These are phyloP conservation scores for Polyplosphaeria fusca DNA, from an alignment of 495 filamentous ascomycete species.

Conservation along the genomic window DNA sequence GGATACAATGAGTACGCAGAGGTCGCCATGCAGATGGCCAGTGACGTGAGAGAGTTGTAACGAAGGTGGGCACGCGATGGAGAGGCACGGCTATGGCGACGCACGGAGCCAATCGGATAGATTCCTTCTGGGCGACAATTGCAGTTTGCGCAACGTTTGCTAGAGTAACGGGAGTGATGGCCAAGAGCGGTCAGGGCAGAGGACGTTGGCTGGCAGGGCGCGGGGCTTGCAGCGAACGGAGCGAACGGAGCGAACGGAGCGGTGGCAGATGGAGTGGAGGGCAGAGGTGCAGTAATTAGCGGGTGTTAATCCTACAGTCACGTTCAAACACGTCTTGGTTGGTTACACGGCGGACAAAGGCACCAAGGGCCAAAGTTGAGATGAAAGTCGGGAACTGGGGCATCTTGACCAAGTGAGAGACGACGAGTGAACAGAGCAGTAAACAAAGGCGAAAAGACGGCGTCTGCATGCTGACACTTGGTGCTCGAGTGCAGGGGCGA, in stretches of 20 bases:
- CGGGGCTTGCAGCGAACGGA: no score
- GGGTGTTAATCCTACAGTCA: constrained; percentile 28
- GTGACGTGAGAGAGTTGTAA: no score
- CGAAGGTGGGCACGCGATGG: no score
- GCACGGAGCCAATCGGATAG: constrained; percentile 8
- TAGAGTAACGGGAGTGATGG: background rate
- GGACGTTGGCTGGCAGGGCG: no score
- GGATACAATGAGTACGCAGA: no score
- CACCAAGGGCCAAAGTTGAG: constrained; percentile 30
- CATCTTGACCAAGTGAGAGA: constrained; percentile 24
- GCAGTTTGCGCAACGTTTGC: background rate
- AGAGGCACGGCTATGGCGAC: background rate
- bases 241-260: no score
- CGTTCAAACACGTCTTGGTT: constrained; percentile 11
- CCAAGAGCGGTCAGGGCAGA: constrained; percentile 2
- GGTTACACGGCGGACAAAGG: background rate
- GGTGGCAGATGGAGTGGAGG: no score
- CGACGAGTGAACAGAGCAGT: no score
- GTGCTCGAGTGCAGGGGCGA: background rate
- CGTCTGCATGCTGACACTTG: background rate
- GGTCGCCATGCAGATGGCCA: no score
- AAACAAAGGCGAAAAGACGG: no score
- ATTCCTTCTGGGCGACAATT: no score
- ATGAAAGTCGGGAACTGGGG: no score
- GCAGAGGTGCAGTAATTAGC: constrained; percentile 30